phyloP scores from a whole-genome alignment of 768 basidiomycete species.

The Boletus pseudo-olivaceus region DNA sequence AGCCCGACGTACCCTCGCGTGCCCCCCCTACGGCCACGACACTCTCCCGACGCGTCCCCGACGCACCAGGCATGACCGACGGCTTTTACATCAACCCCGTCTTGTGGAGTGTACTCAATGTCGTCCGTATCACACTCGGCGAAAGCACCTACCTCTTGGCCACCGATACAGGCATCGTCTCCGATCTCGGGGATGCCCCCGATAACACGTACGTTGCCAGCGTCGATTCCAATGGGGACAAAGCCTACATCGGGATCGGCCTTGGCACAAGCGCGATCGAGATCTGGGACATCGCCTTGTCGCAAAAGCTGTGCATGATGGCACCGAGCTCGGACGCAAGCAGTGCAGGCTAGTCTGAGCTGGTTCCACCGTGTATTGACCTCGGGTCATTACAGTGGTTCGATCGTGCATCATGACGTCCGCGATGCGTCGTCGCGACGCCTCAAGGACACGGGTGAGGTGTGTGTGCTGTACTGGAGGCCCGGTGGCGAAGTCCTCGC shows the following conservation, averaged over 20 bases:
- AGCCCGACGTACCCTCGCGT: slow-evolving; percentile 73
- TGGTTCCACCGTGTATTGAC: slow-evolving; percentile 88
- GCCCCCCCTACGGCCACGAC: slow-evolving; percentile 70
- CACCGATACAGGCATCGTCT: slow-evolving; percentile 85
- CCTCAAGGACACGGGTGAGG: slow-evolving; percentile 88
- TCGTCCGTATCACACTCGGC: slow-evolving; percentile 86
- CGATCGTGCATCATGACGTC: slow-evolving; percentile 96
- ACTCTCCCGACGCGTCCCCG: slow-evolving; percentile 77
- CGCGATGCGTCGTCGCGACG: slow-evolving; percentile 83
- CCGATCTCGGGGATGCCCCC: slow-evolving; percentile 68
- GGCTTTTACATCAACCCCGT: slow-evolving; percentile 97
- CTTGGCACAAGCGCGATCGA: slow-evolving; percentile 82
- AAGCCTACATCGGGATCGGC: slow-evolving; percentile 79
- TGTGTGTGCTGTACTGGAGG: slow-evolving; percentile 90
- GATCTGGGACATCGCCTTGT: slow-evolving; percentile 87
- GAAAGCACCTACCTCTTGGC: slow-evolving; percentile 91
- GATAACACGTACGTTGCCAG: slow-evolving; percentile 74
- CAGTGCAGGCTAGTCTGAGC: slow-evolving; percentile 61
- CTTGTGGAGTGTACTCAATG: slow-evolving; percentile 83
- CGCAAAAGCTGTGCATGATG: slow-evolving; percentile 88
- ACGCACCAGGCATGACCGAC: slow-evolving; percentile 89
- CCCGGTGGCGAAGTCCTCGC: slow-evolving; percentile 86
- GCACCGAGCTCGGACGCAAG: slow-evolving; percentile 34
- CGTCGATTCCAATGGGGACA: slow-evolving; percentile 77
- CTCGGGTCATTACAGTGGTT: slow-evolving; percentile 89